phyloP scores from a whole-genome alignment of 192 early-diverging fungal genomes.

The Spizellomyces punctatus region DNA sequence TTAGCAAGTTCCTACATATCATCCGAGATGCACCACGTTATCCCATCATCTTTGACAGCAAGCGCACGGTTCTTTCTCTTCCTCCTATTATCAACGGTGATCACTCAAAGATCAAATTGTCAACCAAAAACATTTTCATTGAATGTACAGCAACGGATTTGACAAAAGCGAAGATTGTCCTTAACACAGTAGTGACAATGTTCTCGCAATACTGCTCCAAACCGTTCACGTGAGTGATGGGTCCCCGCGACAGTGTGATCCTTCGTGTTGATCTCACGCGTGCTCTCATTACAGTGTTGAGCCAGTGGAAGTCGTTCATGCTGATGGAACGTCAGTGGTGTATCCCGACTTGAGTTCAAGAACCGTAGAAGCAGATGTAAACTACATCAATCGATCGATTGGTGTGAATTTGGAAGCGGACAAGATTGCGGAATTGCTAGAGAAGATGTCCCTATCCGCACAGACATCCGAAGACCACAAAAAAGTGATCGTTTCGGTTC shows the following conservation, averaged over 20 bases:
- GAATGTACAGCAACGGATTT: constrained; percentile 97
- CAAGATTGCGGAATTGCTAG: constrained; percentile 75
- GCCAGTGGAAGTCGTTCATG: constrained; percentile 86
- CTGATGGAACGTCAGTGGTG: constrained; percentile 68
- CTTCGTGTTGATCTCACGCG: constrained; percentile 5
- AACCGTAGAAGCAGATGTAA: constrained; percentile 68
- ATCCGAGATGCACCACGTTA: constrained; percentile 89
- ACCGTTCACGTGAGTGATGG: constrained; percentile 77
- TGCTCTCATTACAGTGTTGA: constrained; percentile 67
- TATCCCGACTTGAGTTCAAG: constrained; percentile 78
- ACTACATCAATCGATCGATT: constrained; percentile 89
- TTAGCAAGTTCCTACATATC: constrained; percentile 90
- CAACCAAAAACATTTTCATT: constrained; percentile 96
- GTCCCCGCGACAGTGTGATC: background rate
- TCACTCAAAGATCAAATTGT: constrained; percentile 93
- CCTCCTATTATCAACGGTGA: constrained; percentile 99
- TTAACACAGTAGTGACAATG: constrained; percentile 95
- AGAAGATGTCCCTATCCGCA: constrained; percentile 87
- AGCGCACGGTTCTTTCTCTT: constrained; percentile 83
- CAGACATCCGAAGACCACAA: constrained; percentile 41
- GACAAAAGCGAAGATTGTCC: constrained; percentile 90
- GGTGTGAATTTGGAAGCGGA: constrained; percentile 68
- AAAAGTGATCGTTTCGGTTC: constrained; percentile 73
- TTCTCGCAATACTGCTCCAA: constrained; percentile 92
- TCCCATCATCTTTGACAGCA: constrained; percentile 89